Percentiles rank a stretch among this genome's conserved stretches.
Conservation (phyloP, 495 filamentous ascomycete genomes). For the Talaromyces liani region DNA sequence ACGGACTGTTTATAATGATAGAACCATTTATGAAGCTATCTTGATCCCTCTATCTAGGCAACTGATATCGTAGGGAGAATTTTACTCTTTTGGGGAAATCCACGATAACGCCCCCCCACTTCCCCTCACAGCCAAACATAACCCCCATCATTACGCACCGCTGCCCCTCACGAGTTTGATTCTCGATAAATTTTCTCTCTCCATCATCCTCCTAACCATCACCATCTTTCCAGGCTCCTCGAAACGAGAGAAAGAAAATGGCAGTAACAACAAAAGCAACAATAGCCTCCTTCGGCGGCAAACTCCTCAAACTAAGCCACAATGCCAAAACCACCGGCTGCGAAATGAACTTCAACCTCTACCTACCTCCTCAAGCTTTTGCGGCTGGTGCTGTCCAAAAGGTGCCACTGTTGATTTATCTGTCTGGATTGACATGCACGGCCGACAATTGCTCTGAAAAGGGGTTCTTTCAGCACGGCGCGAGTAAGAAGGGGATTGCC, state of each 20-base stretch:
- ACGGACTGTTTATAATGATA: not conserved
- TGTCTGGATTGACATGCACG: conserved; percentile 91
- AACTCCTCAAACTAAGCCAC: conserved; percentile 89
- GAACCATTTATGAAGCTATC: not conserved
- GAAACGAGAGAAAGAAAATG: conserved; percentile 38
- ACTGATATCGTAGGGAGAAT: not conserved
- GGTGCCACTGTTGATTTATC: conserved; percentile 85
- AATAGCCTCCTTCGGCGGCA: conserved; percentile 89
- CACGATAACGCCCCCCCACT: not conserved
- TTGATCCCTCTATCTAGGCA: not conserved
- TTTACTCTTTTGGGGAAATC: conserved; percentile 5
- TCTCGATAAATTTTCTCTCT: not conserved
- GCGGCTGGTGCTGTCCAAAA: conserved; percentile 33
- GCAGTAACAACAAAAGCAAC: conserved; percentile 78
- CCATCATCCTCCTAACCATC: not conserved
- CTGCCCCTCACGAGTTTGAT: conserved; percentile 6
- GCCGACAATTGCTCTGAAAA: conserved; percentile 96
- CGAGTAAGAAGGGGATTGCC: conserved; percentile 71
- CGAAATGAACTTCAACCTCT: conserved; percentile 64
- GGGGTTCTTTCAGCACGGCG: conserved; percentile 83
- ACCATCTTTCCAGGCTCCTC: not conserved
- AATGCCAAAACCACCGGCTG: conserved; percentile 57
- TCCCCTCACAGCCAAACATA: conserved; percentile 3
- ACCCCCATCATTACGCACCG: not conserved
- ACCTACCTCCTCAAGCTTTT: conserved; percentile 52